Conservation (phyloP, 2,329 filamentous ascomycete genomes). For the Grosmannia penicillata region DNA sequence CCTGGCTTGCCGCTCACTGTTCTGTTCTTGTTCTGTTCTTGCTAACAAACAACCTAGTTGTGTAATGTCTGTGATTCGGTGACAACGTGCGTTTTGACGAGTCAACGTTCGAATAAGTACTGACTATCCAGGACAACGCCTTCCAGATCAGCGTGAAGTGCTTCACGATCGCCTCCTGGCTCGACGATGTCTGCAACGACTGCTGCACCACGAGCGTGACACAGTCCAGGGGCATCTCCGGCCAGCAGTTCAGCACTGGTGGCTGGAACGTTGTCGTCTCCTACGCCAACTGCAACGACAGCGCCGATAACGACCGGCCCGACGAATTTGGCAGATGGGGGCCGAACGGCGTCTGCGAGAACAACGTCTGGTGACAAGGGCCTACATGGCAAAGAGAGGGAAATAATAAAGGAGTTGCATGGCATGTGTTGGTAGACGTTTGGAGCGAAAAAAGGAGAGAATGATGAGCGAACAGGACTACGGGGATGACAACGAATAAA, state of each 20-base stretch:
- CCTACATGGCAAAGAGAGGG: too few relatives aligned
- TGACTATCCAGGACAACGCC: not conserved
- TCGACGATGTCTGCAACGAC: not conserved
- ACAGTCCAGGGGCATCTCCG: slow-evolving; percentile 3
- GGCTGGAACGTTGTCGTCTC: slow-evolving; percentile 5
- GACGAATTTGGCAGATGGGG: not conserved
- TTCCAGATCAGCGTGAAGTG: not conserved
- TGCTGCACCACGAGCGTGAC: slow-evolving; percentile 2
- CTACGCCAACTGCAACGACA: slow-evolving; percentile 6
- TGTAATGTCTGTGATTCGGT: slow-evolving; percentile 1
- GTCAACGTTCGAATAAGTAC: not conserved
- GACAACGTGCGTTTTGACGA: too few relatives aligned
- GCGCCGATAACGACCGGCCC: slow-evolving; percentile 1
- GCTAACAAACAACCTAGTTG: not conserved
- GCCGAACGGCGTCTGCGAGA: slow-evolving; percentile 1
- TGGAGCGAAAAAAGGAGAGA: too few relatives aligned
- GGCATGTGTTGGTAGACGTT: too few relatives aligned
- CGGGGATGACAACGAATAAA: too few relatives aligned
- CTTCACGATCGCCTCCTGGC: not conserved
- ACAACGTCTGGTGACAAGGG: too few relatives aligned
- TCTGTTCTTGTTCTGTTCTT: not conserved
- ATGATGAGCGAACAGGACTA: too few relatives aligned
- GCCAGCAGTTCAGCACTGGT: slow-evolving; percentile 4
- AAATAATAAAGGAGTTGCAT: too few relatives aligned
- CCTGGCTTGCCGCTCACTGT: not conserved